phyloP scores from a whole-genome alignment of 129 eudicot species.

The carrot (Daucus carota) region DNA sequence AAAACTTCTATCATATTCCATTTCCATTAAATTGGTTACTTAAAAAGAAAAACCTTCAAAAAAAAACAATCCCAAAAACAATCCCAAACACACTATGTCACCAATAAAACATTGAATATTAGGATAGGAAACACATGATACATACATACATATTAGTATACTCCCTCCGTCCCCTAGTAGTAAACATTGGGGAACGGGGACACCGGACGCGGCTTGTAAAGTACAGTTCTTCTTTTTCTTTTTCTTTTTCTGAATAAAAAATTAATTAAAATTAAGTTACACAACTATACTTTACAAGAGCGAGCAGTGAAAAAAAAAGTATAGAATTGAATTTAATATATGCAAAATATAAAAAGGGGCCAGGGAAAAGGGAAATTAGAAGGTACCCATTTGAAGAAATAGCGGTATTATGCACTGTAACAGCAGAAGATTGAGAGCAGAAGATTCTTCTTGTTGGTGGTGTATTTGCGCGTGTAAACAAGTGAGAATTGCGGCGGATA shows the following conservation, averaged over 20 bases:
- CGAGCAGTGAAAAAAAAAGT: too few species aligned
- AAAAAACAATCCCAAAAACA: too few species aligned
- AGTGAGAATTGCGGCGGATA: conserved; percentile 12
- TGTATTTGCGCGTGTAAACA: background rate
- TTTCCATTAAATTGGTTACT: too few species aligned
- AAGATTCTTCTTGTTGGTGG: conserved; percentile 19
- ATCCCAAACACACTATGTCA: background rate
- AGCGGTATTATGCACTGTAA: conserved; percentile 12
- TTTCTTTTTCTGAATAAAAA: too few species aligned
- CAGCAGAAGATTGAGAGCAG: conserved; percentile 18
- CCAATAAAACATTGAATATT: background rate
- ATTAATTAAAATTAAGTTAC: too few species aligned
- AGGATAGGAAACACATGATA: background rate
- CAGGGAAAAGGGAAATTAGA: background rate
- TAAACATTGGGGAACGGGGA: too few species aligned
- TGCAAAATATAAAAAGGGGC: background rate
- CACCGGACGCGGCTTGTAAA: too few species aligned
- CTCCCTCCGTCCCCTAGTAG: too few species aligned
- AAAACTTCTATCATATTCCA: background rate
- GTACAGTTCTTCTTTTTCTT: too few species aligned
- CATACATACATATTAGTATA: background rate
- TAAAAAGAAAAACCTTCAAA: too few species aligned
- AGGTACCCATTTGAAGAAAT: conserved; percentile 35
- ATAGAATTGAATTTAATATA: background rate
- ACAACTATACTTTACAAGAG: too few species aligned